Evolutionary conservation across 73 alveolate genomes (phyloP).

Genomic region (Urostyla sp.): DNA sequence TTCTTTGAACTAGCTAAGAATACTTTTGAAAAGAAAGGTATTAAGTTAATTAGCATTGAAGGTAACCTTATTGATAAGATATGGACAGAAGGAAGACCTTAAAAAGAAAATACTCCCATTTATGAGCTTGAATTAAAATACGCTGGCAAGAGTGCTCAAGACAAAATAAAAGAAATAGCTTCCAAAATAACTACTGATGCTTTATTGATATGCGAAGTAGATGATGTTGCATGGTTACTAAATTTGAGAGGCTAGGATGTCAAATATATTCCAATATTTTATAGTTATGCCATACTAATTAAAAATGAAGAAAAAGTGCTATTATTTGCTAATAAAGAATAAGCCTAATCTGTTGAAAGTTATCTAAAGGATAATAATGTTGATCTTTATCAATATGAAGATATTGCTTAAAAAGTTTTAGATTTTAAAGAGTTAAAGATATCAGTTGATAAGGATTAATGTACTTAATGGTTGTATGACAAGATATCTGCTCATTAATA

Average conservation of each 20-base stretch:
- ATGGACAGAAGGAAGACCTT: conserved; percentile 89
- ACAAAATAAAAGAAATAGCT: conserved; percentile 58
- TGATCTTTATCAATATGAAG: conserved; percentile 71
- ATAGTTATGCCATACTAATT: conserved; percentile 80
- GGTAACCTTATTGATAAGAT: conserved; percentile 85
- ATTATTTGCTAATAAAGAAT: conserved; percentile 76
- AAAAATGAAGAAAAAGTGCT: conserved; percentile 24
- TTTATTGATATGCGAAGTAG: conserved; percentile 79
- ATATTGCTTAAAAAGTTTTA: conserved; percentile 62
- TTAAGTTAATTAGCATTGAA: conserved; percentile 68
- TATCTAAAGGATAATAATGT: conserved; percentile 75
- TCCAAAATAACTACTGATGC: conserved; percentile 54
- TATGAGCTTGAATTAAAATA: conserved; percentile 77
- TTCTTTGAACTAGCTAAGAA: conserved; percentile 43
- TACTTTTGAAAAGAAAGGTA: conserved; percentile 52
- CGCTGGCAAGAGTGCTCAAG: conserved; percentile 79
- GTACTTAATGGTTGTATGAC: conserved; percentile 58
- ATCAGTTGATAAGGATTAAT: conserved; percentile 61
- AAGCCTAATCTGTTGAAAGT: conserved; percentile 72
- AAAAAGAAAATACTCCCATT: conserved; percentile 53
- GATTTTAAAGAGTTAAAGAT: conserved; percentile 45
- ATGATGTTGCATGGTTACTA: conserved; percentile 93
- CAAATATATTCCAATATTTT: conserved; percentile 95
- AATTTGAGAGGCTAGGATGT: conserved; percentile 96
- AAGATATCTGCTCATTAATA: background rate